Evolutionary conservation across 345 rosid species (phyloP), one percentile per base, ranked within the genome.

Genomic region (Gossypium rotundifolium): DNA sequence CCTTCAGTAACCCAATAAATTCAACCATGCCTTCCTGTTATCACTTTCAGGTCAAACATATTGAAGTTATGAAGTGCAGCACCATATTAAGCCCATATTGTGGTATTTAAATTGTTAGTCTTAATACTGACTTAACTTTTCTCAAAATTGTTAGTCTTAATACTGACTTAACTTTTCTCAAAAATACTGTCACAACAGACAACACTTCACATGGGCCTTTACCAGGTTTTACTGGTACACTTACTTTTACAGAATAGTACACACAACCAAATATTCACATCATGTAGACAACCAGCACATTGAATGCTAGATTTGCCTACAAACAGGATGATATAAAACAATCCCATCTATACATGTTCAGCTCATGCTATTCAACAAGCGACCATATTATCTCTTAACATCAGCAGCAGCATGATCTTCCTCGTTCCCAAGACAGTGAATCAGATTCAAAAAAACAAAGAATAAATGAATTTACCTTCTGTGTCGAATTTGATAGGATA

Each of bases 1-100:
- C 83, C 87, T 91, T 96, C 87, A 96, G 79, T 74, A 87, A 75
- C 79, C 99, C 99, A 69, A 95, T 90, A 84, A 85, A 90, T 80
- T 93, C 98, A 74, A 86, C 89, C 92, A 90, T 87, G 80, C 91
- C 97, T 78, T 83, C 91, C 86, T 96, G 92, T 83, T 75, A 80
- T 73, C 69, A 79, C 46, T 78, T 61, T 68, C 82, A 78, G 54
- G 68, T 77, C 61, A 79, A 27, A 78, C 27, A 22, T 46, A 71
- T 3, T 45, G 60, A 42, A 79, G 52, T 58, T 62, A 68, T 81
- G 54, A 73, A 72, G 44, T 62, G 55, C 29, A 25, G 48, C 22
- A 76, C 40, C 49, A 76, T 23, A 33, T 23, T 25, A 69, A 69
- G 61, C 29, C 45, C 61, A 49, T 54, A 18, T 23, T 48, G 18